Percentiles rank a stretch among this genome's conserved stretches.
These are phyloP conservation scores for Lantana camara DNA, from an alignment of 257 asterid species.

Conservation along the genomic window DNA sequence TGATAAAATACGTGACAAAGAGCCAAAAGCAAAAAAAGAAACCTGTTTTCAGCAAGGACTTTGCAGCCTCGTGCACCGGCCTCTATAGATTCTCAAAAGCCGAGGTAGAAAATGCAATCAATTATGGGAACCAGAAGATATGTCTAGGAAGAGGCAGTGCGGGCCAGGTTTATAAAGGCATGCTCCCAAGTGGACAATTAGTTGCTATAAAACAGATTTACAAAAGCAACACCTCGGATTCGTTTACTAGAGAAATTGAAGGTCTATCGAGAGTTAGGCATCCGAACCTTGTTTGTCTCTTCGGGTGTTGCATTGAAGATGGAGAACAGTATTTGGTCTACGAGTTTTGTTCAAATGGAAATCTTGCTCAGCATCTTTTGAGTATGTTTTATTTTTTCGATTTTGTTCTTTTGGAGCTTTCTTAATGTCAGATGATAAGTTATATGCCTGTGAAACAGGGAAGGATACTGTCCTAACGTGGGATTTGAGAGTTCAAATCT, in stretches of 20 bases:
- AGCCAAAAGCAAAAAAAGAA: constrained; percentile 37
- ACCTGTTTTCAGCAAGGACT: constrained; percentile 31
- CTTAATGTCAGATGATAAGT: neutral
- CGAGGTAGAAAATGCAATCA: constrained; percentile 67
- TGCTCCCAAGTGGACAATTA: constrained; percentile 79
- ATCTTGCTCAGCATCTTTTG: constrained; percentile 68
- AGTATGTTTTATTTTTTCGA: constrained; percentile 35
- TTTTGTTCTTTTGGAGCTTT: neutral
- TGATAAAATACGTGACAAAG: constrained; percentile 52
- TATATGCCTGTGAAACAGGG: constrained; percentile 38
- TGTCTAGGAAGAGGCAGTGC: constrained; percentile 87
- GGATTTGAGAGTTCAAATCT: constrained; percentile 67
- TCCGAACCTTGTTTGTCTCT: constrained; percentile 72
- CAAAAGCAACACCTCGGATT: constrained; percentile 64
- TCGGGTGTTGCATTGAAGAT: constrained; percentile 76
- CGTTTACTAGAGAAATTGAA: constrained; percentile 66
- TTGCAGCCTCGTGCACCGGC: constrained; percentile 46
- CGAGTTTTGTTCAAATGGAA: constrained; percentile 76
- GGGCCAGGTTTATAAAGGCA: constrained; percentile 72
- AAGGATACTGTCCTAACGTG: constrained; percentile 61
- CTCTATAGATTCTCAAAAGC: constrained; percentile 71
- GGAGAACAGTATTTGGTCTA: constrained; percentile 75
- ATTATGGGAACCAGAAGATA: constrained; percentile 46
- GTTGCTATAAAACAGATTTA: constrained; percentile 79
- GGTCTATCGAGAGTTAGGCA: constrained; percentile 77